Evolutionary conservation across 2,329 filamentous ascomycete species (phyloP).

Genomic region (Daldinia eschscholtzii): DNA sequence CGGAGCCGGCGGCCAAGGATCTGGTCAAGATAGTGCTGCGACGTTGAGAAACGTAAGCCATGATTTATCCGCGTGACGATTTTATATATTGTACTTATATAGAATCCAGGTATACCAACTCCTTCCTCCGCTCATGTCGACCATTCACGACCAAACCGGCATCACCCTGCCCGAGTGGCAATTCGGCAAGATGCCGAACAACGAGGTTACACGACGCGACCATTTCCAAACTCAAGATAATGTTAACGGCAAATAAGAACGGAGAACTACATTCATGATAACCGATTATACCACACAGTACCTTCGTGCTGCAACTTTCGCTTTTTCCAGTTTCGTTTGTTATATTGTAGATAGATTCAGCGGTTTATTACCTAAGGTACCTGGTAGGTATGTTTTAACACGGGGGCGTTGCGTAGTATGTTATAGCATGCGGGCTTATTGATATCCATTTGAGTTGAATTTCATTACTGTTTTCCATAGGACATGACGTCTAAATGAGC

Average conservation of each 20-base stretch:
- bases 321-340: constrained; percentile 2
- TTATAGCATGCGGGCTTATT: not conserved
- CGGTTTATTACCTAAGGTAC: not conserved
- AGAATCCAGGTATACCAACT: constrained; percentile 75
- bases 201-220: constrained; percentile 41
- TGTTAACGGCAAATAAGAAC: constrained; percentile 34
- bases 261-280: not conserved
- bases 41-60: constrained; percentile 74
- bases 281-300: not conserved
- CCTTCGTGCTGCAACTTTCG: not conserved
- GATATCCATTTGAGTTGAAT: constrained; percentile 6
- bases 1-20: constrained; percentile 55
- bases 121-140: constrained; percentile 83
- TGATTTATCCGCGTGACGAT: not conserved
- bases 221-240: constrained; percentile 1
- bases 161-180: constrained; percentile 84
- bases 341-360: not conserved
- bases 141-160: constrained; percentile 90
- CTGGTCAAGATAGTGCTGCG: constrained; percentile 66
- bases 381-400: not conserved
- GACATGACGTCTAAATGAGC: not conserved
- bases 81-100: constrained; percentile 10
- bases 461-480: not conserved
- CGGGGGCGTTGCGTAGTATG: constrained; percentile 1
- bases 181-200: constrained; percentile 63